Evolutionary conservation across 2,329 filamentous ascomycete genomes (phyloP), one percentile per base, ranked within the genome.

Genomic region (Magnaporthales sp.): DNA sequence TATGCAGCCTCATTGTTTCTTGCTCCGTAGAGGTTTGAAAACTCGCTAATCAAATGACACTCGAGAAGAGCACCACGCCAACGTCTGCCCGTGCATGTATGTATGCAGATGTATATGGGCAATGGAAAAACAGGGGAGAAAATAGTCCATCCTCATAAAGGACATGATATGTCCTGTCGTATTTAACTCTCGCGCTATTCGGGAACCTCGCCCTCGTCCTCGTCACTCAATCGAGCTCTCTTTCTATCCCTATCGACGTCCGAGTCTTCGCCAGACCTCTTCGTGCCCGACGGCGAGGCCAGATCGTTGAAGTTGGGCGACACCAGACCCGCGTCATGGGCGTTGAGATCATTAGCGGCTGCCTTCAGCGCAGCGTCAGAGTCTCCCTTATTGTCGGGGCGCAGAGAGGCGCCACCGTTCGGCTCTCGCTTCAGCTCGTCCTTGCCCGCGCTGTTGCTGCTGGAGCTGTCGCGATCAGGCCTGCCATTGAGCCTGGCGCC

Each of bases 401-500:
- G 62, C 27, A 64, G 30, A 19, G 67, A 66, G 24, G 63, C n/a
- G 19, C 66, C 66, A 62, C 60, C 29, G 60, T 68, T 54, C 51
- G 63, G 3, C 13, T 62, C 63, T 38, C 58, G 58, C 38, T 19
- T 46, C 4, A 46, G 15, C 32, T 56, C 32, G 66, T 63, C 56
- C 32, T 54, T 70, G 66, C 11, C 68, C 67, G 62, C 32, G 60
- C 61, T 38, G 64, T 64, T 61, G 56, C 22, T 67, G 38, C 13
- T 54, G 46, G 80, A 76, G 26, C 71, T 72, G 27, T 75, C 72
- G 11, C 74, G 74, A 56, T 77, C 77, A n/a, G 74, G 75, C 11
- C 73, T 70, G 27, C 80, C 80, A 61, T 82, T 82, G 0, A 74
- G 70, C 63, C 74, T 77, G 27, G 70, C 72, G 29, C 72, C 77